Evolutionary conservation across 2,329 filamentous ascomycete genomes (phyloP).

Genomic region (Graphiopsis chlorocephala): DNA sequence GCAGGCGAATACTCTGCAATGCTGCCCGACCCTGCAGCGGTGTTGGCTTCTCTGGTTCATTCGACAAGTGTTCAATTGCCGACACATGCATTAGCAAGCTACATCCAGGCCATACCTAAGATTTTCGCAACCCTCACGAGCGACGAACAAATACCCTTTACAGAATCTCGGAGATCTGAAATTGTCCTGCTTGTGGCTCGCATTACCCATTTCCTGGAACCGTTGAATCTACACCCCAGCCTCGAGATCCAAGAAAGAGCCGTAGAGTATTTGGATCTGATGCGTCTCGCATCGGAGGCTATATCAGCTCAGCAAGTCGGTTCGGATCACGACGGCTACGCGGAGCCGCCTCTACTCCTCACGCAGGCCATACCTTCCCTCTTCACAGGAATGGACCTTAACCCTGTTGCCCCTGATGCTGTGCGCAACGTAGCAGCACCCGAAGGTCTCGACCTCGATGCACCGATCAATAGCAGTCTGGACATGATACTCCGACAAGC

Average conservation of each 20-base stretch:
- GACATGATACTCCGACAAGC: constrained; percentile 60
- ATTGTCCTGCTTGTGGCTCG: constrained; percentile 76
- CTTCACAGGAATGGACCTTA: constrained; percentile 82
- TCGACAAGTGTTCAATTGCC: constrained; percentile 56
- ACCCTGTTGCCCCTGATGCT: constrained; percentile 80
- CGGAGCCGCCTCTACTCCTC: constrained; percentile 75
- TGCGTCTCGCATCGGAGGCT: constrained; percentile 83
- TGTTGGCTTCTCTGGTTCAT: constrained; percentile 72
- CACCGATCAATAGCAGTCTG: constrained; percentile 76
- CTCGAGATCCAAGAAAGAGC: constrained; percentile 93
- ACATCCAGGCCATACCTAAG: constrained; percentile 82
- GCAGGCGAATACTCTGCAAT: constrained; percentile 82
- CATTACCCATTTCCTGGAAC: constrained; percentile 77
- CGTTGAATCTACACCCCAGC: constrained; percentile 74
- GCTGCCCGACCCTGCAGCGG: constrained; percentile 66
- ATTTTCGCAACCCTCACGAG: constrained; percentile 72
- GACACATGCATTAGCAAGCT: constrained; percentile 69
- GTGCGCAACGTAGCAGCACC: constrained; percentile 84
- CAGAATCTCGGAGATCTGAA: constrained; percentile 67
- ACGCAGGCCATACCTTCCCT: constrained; percentile 87
- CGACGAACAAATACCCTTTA: constrained; percentile 66
- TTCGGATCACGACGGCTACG: constrained; percentile 63
- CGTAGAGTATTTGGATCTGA: constrained; percentile 86
- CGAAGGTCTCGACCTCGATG: constrained; percentile 71
- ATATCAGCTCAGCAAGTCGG: constrained; percentile 61